Evolutionary conservation across 1,284 basidiomycete genomes (phyloP).

Genomic region (Cutaneotrichosporon spelunceum): DNA sequence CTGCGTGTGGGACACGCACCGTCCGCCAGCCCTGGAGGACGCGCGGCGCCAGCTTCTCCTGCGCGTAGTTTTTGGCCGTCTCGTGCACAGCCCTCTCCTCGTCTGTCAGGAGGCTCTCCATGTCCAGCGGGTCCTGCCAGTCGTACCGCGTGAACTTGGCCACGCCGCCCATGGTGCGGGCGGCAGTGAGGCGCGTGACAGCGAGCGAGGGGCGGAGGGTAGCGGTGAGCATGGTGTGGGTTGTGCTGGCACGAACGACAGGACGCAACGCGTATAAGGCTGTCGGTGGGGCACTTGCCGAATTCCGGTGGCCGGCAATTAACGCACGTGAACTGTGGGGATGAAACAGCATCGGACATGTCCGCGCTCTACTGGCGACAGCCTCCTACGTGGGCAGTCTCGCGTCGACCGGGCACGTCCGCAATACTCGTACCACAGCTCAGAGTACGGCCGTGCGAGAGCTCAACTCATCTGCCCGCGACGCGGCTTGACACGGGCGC

Average conservation of each 20-base stretch:
- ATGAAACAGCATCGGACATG: no score
- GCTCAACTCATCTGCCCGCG: no score
- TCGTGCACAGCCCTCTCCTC: slow-evolving; percentile 91
- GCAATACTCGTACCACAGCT: no score
- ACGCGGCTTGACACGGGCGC: no score
- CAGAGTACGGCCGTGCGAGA: no score
- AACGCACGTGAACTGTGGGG: no score
- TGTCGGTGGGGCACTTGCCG: not conserved
- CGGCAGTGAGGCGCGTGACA: not conserved
- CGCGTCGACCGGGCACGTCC: no score
- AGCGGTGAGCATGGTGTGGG: not conserved
- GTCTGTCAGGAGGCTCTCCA: slow-evolving; percentile 76
- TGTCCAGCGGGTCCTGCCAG: slow-evolving; percentile 76
- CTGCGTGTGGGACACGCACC: slow-evolving; percentile 57
- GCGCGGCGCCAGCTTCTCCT: slow-evolving; percentile 81
- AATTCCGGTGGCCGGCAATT: not conserved
- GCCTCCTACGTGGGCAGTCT: no score
- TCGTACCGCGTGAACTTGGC: slow-evolving; percentile 59
- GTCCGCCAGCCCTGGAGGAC: slow-evolving; percentile 82
- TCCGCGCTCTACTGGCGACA: no score
- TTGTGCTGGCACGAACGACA: not conserved
- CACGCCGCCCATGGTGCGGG: slow-evolving; percentile 1
- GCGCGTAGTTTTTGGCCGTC: slow-evolving; percentile 75
- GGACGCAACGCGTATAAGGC: not conserved
- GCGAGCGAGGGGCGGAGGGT: not conserved